Evolutionary conservation across 2,329 filamentous ascomycete species (phyloP).

Genomic region (Cladosporium sp.): DNA sequence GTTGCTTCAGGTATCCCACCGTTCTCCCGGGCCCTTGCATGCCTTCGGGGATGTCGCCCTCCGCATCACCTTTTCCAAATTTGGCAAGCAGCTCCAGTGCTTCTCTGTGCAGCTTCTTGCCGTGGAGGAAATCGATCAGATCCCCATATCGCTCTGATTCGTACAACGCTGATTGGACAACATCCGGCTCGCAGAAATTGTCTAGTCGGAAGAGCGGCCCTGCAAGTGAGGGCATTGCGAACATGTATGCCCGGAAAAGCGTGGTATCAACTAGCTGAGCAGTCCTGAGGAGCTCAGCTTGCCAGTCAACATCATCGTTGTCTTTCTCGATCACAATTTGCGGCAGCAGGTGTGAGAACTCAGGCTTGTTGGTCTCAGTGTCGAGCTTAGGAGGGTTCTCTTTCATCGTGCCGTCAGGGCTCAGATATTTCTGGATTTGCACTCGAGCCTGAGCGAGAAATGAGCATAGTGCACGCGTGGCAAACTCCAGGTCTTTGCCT

Average conservation of each 20-base stretch:
- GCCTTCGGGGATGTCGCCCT: slow-evolving; percentile 49
- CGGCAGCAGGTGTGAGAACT: slow-evolving; percentile 46
- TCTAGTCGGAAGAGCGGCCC: slow-evolving; percentile 90
- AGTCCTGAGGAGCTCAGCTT: slow-evolving; percentile 70
- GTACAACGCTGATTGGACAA: slow-evolving; percentile 89
- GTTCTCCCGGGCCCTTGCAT: slow-evolving; percentile 83
- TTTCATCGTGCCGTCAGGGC: slow-evolving; percentile 60
- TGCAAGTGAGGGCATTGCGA: slow-evolving; percentile 79
- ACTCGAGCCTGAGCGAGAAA: slow-evolving; percentile 85
- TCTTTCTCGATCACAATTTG: slow-evolving; percentile 30
- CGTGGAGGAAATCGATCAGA: slow-evolving; percentile 95
- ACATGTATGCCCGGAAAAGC: slow-evolving; percentile 93
- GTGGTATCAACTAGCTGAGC: slow-evolving; percentile 91
- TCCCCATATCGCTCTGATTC: slow-evolving; percentile 89
- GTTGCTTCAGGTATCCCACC: slow-evolving; percentile 83
- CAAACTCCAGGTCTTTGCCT: slow-evolving; percentile 80
- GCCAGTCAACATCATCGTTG: slow-evolving; percentile 58
- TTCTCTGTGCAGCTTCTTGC: slow-evolving; percentile 87
- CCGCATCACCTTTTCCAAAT: slow-evolving; percentile 66
- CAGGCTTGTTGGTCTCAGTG: slow-evolving; percentile 47
- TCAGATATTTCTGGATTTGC: slow-evolving; percentile 62
- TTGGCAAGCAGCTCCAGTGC: slow-evolving; percentile 79
- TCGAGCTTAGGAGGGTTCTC: slow-evolving; percentile 51
- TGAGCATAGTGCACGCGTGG: slow-evolving; percentile 79
- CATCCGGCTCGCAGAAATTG: slow-evolving; percentile 95